Conservation (phyloP, 2,329 filamentous ascomycete species). For the Botrytis cinerea region DNA sequence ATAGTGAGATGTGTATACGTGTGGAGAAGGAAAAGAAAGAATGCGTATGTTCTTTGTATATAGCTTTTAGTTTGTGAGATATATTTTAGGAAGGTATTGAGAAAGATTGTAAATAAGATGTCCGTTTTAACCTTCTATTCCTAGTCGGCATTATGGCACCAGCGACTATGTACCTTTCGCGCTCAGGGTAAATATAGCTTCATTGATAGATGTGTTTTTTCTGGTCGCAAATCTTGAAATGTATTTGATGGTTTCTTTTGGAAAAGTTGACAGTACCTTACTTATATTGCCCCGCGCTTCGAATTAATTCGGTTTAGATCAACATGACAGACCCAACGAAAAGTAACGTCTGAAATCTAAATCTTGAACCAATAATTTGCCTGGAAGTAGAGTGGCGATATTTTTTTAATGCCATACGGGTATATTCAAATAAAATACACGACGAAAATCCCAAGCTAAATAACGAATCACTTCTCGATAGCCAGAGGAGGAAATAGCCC, state of each 20-base stretch:
- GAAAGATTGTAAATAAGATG: not conserved
- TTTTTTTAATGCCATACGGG: not conserved
- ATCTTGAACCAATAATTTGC: not conserved
- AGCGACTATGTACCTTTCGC: not conserved
- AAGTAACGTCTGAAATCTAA: not conserved
- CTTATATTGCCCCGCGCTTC: not conserved
- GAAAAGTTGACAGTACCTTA: not conserved
- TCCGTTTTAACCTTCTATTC: not conserved
- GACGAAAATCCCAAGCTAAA: not conserved
- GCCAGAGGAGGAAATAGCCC: slow-evolving; percentile 56
- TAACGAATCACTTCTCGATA: slow-evolving; percentile 44
- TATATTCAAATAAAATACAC: not conserved
- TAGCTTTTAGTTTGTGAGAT: not conserved
- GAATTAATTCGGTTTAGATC: not conserved
- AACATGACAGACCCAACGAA: not conserved
- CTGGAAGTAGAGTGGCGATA: not conserved
- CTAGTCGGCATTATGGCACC: not conserved
- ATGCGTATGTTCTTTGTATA: slow-evolving; percentile 11
- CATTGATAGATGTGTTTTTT: not conserved
- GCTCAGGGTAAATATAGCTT: not conserved
- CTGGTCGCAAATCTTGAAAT: not conserved
- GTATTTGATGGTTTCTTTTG: not conserved
- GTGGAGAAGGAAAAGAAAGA: not conserved
- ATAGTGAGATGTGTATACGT: not conserved
- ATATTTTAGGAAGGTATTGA: not conserved